A percentile compares a stretch with the other conserved stretches of the same genome.
phyloP scores from a whole-genome alignment of 129 eudicot genomes.

The Deinandra increscens region DNA sequence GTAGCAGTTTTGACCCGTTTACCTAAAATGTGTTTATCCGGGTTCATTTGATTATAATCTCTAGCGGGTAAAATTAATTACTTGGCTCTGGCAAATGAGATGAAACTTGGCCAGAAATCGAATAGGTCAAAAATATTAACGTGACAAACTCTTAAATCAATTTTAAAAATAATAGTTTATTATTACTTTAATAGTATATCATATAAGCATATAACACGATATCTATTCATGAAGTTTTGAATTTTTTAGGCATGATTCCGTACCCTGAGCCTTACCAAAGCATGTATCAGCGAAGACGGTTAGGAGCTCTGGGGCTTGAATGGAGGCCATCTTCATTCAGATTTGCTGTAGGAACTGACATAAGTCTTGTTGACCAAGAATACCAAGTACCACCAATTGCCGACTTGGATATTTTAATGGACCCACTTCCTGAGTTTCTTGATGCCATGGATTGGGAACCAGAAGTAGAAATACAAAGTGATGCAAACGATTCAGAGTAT shows the following conservation, averaged over 20 bases:
- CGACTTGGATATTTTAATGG: constrained; percentile 76
- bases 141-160: background rate
- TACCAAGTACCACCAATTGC: constrained; percentile 79
- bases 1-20: background rate
- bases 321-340: constrained; percentile 88
- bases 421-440: constrained; percentile 80
- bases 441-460: constrained; percentile 99
- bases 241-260: constrained; percentile 75
- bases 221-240: constrained; percentile 12
- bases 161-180: background rate
- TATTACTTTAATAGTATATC: background rate
- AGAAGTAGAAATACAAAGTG: constrained; percentile 72
- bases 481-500: constrained; percentile 88
- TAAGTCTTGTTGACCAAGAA: constrained; percentile 77
- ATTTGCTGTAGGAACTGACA: constrained; percentile 81
- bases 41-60: too few species aligned
- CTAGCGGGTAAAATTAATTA: too few species aligned
- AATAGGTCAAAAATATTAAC: background rate
- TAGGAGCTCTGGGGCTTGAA: constrained; percentile 84
- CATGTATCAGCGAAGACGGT: constrained; percentile 74
- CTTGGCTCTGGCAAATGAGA: too few species aligned
- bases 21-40: background rate
- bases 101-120: background rate
- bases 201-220: background rate
- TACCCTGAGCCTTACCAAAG: constrained; percentile 97